Base-by-base conservation (phyloP, 1,284 basidiomycete species). In the Ceratobasidium theobromae region DNA sequence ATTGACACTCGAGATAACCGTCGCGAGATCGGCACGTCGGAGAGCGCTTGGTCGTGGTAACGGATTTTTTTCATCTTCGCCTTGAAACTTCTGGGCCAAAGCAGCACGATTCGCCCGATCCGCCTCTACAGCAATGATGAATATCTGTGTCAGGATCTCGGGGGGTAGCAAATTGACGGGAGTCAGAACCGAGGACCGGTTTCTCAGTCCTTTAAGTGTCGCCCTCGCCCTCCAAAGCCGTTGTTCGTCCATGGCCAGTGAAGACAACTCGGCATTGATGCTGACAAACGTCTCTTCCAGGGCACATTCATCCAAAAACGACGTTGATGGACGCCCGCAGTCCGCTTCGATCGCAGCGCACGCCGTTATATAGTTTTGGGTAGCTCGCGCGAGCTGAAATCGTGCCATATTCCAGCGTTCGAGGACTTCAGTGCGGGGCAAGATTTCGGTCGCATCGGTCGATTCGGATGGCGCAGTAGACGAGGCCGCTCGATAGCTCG, bases 1-100 rank as follows among this genome's bases (percentile, higher is more conserved):
- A 28, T 60, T 60, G 23, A 60, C 57, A 27, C 57, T 49, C 9
- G 57, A 60, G 21, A 60, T 35, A 28, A 60, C 57, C n/a, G 57
- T 60, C 23, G 57, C 57, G 8, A 60, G 43, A 16, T 60, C 57
- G 4, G 57, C n/a, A 1, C 57, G 57, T 27, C 46, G 43, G 21
- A 43, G 41, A 4, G 21, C 28, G 18, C 8, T 8, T 25, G 11
- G 6, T 5, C 11, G 14, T 5, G 54, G n/a, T 12, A 28, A 18
- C 3, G 46, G 8, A 14, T 35, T 8, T 18, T 35, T 55, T 11
- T 49, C 46, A 27, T 32, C 57, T 12, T 60, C 46, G n/a, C 49
- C 57, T 12, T 18, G 28, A 9, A 21, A 5, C 46, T 40, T 28
- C 18, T 60, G 28, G n/a, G 43, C 27, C 4, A 32, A 2, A n/a